phyloP scores from a whole-genome alignment of 2,329 filamentous ascomycete genomes.

The Ustilaginoidea virens region DNA sequence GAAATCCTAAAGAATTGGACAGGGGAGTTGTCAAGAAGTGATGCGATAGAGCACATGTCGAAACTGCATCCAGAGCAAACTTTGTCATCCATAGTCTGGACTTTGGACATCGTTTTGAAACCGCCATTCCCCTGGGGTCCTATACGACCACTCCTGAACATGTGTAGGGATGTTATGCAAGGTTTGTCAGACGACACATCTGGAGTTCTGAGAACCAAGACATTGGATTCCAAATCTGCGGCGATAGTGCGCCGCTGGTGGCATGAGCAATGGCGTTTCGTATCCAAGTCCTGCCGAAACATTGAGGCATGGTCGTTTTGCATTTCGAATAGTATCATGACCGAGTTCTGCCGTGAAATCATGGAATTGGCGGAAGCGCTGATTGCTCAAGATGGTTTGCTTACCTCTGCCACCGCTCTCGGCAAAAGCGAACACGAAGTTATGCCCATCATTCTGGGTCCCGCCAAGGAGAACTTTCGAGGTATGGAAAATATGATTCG shows the following conservation, averaged over 20 bases:
- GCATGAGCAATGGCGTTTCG: slow-evolving; percentile 66
- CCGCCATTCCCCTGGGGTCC: slow-evolving; percentile 35
- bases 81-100: slow-evolving; percentile 27
- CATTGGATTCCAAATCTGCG: slow-evolving; percentile 45
- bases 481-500: slow-evolving; percentile 79
- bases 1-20: slow-evolving; percentile 75
- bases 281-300: slow-evolving; percentile 66
- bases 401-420: slow-evolving; percentile 46
- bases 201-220: slow-evolving; percentile 38
- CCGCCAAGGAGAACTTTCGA: slow-evolving; percentile 34
- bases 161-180: slow-evolving; percentile 39
- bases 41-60: slow-evolving; percentile 23
- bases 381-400: slow-evolving; percentile 71
- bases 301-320: slow-evolving; percentile 72
- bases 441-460: slow-evolving; percentile 23
- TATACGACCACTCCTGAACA: slow-evolving; percentile 40
- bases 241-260: slow-evolving; percentile 63
- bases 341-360: slow-evolving; percentile 83
- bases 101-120: slow-evolving; percentile 19
- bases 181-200: slow-evolving; percentile 39
- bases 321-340: slow-evolving; percentile 65
- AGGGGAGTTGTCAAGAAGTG: slow-evolving; percentile 37
- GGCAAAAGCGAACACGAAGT: slow-evolving; percentile 20
- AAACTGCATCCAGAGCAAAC: slow-evolving; percentile 24
- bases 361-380: slow-evolving; percentile 86